Evolutionary conservation across 495 filamentous ascomycete genomes (phyloP).

Genomic region (Penicillium simplicissimum): DNA sequence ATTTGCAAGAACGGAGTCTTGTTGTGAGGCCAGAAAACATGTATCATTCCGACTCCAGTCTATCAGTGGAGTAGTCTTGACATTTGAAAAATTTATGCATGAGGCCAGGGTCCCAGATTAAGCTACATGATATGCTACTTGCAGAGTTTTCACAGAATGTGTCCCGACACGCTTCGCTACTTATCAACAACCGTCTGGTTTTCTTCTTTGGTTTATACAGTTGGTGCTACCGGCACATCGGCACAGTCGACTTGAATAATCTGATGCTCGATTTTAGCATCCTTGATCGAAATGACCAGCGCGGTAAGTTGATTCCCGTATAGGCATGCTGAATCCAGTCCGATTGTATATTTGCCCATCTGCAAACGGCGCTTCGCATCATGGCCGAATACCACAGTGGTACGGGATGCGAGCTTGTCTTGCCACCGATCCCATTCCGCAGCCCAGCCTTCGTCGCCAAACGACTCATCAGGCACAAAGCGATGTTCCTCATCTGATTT

Average conservation of each 20-base stretch:
- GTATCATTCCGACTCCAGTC: too few species aligned
- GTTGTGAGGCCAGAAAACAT: too few species aligned
- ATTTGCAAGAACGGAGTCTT: too few species aligned
- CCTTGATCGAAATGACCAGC: constrained; percentile 18
- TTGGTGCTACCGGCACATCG: constrained; percentile 19
- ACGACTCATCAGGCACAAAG: constrained; percentile 12
- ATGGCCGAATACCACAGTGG: constrained; percentile 30
- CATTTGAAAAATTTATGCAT: too few species aligned
- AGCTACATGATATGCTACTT: too few species aligned
- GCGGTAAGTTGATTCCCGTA: constrained; percentile 28
- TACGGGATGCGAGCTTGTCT: constrained; percentile 14
- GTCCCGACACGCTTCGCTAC: neutral
- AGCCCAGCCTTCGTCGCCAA: constrained; percentile 28
- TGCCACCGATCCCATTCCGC: constrained; percentile 29
- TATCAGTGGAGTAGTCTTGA: too few species aligned
- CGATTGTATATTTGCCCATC: constrained; percentile 23
- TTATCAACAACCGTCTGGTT: neutral
- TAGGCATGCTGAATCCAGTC: constrained; percentile 28
- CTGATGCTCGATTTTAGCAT: constrained; percentile 13
- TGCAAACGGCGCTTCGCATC: constrained; percentile 32
- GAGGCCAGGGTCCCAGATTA: too few species aligned
- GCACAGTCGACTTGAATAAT: constrained; percentile 27
- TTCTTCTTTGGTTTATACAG: neutral
- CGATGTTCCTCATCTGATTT: neutral
- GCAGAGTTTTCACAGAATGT: neutral